These are phyloP conservation scores for Beta macrorhiza DNA, from an alignment of 179 eudicot genomes.

Conservation along the genomic window DNA sequence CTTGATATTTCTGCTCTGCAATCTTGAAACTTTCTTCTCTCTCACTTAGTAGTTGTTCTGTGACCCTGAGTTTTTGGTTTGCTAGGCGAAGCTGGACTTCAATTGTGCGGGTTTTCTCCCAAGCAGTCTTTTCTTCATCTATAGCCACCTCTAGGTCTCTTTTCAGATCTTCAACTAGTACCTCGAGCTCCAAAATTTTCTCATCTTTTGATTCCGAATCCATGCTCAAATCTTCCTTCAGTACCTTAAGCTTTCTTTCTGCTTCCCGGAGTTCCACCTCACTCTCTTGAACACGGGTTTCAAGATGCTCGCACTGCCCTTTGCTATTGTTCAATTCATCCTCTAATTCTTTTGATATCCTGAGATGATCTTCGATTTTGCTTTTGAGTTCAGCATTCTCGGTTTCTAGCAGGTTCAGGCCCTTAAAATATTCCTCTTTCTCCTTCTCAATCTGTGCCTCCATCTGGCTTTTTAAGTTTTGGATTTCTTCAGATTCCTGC, in stretches of 20 bases:
- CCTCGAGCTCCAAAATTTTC: slow-evolving; percentile 39
- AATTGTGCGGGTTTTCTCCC: slow-evolving; percentile 37
- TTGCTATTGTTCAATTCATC: slow-evolving; percentile 23
- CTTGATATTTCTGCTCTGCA: slow-evolving; percentile 41
- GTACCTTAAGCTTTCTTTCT: slow-evolving; percentile 44
- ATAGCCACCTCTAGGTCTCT: slow-evolving; percentile 37
- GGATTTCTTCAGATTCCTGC: slow-evolving; percentile 31
- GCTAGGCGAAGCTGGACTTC: slow-evolving; percentile 45
- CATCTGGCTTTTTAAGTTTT: slow-evolving; percentile 24
- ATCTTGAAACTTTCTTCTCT: slow-evolving; percentile 35
- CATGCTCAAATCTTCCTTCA: slow-evolving; percentile 28
- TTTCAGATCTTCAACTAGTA: slow-evolving; percentile 37
- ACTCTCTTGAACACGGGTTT: slow-evolving; percentile 34
- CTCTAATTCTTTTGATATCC: slow-evolving; percentile 22
- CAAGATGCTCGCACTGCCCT: slow-evolving; percentile 31
- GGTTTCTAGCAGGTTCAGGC: slow-evolving; percentile 25
- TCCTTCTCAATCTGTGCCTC: slow-evolving; percentile 33
- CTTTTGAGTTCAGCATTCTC: slow-evolving; percentile 35
- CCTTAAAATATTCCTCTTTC: slow-evolving; percentile 25
- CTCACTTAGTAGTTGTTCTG: slow-evolving; percentile 41
- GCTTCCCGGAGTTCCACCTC: slow-evolving; percentile 43
- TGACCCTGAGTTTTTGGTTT: slow-evolving; percentile 42
- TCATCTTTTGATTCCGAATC: slow-evolving; percentile 46
- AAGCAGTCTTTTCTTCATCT: slow-evolving; percentile 35
- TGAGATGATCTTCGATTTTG: slow-evolving; percentile 22